Conservation (phyloP, 192 early-diverging fungal genomes). For the Backusella parvicylindrica region DNA sequence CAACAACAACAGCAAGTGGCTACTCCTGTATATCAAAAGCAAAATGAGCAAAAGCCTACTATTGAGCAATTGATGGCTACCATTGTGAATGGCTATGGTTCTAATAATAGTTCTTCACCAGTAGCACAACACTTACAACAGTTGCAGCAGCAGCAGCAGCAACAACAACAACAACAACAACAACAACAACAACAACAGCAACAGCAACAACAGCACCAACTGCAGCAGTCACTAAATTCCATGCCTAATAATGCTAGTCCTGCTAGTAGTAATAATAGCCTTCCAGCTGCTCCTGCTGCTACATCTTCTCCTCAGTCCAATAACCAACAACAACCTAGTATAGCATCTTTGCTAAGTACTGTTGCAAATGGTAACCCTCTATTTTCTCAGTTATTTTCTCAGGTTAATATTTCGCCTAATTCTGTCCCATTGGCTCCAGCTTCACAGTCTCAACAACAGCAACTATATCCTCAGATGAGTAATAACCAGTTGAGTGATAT, state of each 20-base stretch:
- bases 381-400: neutral
- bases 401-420: neutral
- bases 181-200: neutral
- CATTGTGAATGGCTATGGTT: slow-evolving; percentile 5
- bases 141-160: neutral
- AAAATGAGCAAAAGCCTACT: neutral
- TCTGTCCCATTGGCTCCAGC: neutral
- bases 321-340: slow-evolving; percentile 11
- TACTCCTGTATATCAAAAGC: neutral
- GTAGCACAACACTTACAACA: neutral
- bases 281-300: neutral
- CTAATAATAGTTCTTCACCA: neutral
- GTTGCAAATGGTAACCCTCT: slow-evolving; percentile 10
- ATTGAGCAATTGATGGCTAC: neutral
- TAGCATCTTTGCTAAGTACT: slow-evolving; percentile 10
- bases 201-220: neutral
- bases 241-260: neutral
- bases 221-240: neutral
- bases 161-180: neutral
- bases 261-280: neutral
- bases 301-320: neutral
- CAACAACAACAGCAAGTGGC: neutral
- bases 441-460: neutral
- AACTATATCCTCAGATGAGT: neutral
- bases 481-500: slow-evolving; percentile 5